phyloP scores from a whole-genome alignment of 129 eudicot genomes.

The Tagetes erecta region DNA sequence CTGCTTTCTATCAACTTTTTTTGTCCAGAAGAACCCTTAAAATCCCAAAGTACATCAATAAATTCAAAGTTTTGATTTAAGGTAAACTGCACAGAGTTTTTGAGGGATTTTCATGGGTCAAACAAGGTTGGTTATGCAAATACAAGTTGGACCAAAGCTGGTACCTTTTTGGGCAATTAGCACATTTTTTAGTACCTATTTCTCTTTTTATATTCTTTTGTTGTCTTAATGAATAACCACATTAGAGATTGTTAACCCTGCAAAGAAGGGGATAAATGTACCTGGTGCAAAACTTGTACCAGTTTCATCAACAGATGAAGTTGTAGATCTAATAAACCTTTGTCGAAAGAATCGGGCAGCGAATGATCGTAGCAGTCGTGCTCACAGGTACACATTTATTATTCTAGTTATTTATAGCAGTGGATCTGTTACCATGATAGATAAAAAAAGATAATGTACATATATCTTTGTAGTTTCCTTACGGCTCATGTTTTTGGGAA shows the following conservation, averaged over 20 bases:
- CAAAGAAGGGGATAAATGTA: constrained; percentile 66
- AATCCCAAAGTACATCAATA: not conserved
- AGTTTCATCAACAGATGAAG: constrained; percentile 73
- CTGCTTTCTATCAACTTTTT: not conserved
- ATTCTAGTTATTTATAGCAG: not conserved
- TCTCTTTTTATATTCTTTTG: constrained; percentile 12
- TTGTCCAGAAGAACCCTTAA: not conserved
- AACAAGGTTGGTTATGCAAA: not conserved
- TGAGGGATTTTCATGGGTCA: not conserved
- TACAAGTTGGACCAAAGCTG: not conserved
- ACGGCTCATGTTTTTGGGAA: constrained; percentile 73
- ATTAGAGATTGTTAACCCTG: constrained; percentile 58
- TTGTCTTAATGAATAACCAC: constrained; percentile 58
- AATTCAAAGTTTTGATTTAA: not conserved
- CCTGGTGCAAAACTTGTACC: constrained; percentile 79
- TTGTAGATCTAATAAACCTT: constrained; percentile 56
- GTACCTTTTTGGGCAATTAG: not conserved
- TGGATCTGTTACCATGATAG: constrained; percentile 1
- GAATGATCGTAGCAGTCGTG: constrained; percentile 67
- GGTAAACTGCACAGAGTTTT: not conserved
- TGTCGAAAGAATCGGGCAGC: constrained; percentile 74
- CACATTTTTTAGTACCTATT: not conserved
- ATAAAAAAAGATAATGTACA: not conserved
- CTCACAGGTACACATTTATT: constrained; percentile 58
- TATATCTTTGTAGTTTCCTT: constrained; percentile 63